Evolutionary conservation across 176 grass and related monocot genomes (phyloP).

Genomic region (Oryza brachyantha): DNA sequence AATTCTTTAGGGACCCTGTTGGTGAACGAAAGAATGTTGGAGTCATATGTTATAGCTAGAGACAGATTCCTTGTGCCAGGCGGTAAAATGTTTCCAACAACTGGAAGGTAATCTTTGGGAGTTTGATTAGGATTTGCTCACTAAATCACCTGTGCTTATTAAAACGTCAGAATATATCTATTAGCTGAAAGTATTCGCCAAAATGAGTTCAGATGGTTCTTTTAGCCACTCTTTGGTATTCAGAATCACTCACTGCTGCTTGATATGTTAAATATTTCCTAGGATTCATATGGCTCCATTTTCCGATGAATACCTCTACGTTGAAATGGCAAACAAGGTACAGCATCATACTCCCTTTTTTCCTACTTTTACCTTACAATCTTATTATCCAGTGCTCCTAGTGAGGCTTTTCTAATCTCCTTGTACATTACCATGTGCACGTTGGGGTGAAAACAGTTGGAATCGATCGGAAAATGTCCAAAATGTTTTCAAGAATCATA

Average conservation of each 20-base stretch:
- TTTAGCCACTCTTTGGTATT: not conserved
- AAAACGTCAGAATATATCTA: not conserved
- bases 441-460: not conserved
- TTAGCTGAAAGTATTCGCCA: constrained; percentile 5
- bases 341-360: not conserved
- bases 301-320: constrained; percentile 98
- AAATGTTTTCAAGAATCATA: not conserved
- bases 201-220: not conserved
- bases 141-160: not conserved
- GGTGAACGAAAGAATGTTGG: constrained; percentile 99
- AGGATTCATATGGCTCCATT: constrained; percentile 99
- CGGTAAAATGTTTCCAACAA: constrained; percentile 99
- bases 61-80: constrained; percentile 84
- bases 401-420: constrained; percentile 14
- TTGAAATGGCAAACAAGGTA: constrained; percentile 99
- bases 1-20: constrained; percentile 82
- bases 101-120: constrained; percentile 59
- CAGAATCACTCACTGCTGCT: constrained; percentile 18
- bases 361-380: constrained; percentile 10
- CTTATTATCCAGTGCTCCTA: not conserved
- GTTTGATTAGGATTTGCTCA: not conserved
- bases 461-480: not conserved
- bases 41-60: constrained; percentile 96
- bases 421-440: constrained; percentile 5
- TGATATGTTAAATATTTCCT: constrained; percentile 34